Conservation (phyloP, 352 stramenopile species). For the Phytophthora pisi region DNA sequence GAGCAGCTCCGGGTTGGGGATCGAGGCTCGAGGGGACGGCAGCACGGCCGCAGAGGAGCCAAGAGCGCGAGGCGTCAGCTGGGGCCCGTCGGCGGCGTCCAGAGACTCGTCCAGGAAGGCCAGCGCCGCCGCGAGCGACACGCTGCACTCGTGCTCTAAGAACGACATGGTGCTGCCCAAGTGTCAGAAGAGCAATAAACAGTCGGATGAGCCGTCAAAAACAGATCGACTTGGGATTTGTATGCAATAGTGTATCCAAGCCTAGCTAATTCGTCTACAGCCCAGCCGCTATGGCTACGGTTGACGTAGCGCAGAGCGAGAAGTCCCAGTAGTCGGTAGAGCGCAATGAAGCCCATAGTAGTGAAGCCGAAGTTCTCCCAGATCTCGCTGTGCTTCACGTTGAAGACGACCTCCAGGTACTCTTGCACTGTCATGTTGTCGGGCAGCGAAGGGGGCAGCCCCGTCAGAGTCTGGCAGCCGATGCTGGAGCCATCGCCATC, state of each 20-base stretch:
- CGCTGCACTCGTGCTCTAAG: conserved; percentile 22
- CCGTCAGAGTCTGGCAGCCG: conserved; percentile 38
- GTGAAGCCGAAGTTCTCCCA: conserved; percentile 33
- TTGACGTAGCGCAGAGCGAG: conserved; percentile 35
- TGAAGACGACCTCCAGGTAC: conserved; percentile 38
- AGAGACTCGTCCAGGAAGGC: conserved; percentile 35
- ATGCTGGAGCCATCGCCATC: conserved; percentile 28
- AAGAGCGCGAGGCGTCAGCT: background rate
- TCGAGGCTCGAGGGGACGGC: background rate
- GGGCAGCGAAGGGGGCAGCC: conserved; percentile 30
- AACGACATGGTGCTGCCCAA: conserved; percentile 17
- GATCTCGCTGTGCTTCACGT: conserved; percentile 44
- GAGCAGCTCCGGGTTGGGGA: conserved; percentile 10
- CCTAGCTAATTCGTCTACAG: background rate
- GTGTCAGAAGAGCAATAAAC: background rate
- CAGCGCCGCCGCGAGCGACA: conserved; percentile 26
- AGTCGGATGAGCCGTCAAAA: background rate
- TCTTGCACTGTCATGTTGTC: conserved; percentile 36
- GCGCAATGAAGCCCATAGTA: conserved; percentile 31
- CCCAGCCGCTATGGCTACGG: conserved; percentile 6
- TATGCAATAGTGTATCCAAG: background rate
- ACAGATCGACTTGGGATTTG: background rate
- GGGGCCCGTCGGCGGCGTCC: background rate
- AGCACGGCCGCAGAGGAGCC: background rate
- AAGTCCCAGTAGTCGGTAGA: conserved; percentile 30